phyloP scores from a whole-genome alignment of 2,329 filamentous ascomycete genomes.

The Cryphonectria radicalis region DNA sequence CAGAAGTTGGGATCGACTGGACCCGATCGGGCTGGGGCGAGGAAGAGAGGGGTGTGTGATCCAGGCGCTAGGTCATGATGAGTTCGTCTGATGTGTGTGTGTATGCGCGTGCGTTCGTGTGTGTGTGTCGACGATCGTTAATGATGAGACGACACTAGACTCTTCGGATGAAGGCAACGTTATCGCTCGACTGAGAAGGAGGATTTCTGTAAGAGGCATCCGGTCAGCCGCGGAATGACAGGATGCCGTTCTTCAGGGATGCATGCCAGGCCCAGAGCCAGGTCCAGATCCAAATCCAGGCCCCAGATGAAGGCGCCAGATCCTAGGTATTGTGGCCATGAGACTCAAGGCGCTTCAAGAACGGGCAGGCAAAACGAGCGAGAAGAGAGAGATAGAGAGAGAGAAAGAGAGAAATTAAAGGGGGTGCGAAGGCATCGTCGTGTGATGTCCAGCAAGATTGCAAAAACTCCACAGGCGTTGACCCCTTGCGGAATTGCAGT shows the following conservation, averaged over 20 bases:
- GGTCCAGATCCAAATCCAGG: background rate
- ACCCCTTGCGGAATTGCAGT: background rate
- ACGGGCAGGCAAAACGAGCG: background rate
- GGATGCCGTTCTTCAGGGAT: slow-evolving; percentile 2
- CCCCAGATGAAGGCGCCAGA: background rate
- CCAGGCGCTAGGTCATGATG: background rate
- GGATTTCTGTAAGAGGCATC: background rate
- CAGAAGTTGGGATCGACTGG: background rate
- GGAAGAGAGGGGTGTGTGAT: background rate
- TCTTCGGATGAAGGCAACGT: background rate
- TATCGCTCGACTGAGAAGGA: background rate
- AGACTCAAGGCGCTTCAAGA: slow-evolving; percentile 1
- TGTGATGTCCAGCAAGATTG: background rate
- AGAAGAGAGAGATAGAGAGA: background rate
- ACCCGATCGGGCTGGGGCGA: background rate
- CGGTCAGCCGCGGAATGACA: slow-evolving; percentile 9
- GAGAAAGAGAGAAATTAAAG: background rate
- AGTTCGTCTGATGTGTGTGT: slow-evolving; percentile 6
- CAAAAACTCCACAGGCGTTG: slow-evolving; percentile 3
- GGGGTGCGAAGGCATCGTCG: background rate
- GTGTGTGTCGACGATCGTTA: background rate
- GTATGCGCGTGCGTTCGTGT: background rate
- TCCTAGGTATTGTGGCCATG: background rate
- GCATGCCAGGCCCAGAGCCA: background rate
- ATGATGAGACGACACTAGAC: background rate